Conservation (phyloP, 768 basidiomycete species). For the Leccinum imitatum region DNA sequence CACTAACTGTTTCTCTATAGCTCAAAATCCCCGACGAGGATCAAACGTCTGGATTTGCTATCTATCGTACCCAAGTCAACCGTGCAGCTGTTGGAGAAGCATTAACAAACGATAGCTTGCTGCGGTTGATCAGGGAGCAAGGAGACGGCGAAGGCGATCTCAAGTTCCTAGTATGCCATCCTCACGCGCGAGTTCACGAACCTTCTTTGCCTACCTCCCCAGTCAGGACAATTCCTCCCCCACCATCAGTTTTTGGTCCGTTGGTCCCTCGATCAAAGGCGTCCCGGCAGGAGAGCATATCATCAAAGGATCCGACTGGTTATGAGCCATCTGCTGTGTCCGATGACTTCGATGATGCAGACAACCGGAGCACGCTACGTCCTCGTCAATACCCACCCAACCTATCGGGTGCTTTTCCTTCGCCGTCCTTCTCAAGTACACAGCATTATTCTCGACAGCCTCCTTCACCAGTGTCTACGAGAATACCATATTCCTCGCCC, state of each 20-base stretch:
- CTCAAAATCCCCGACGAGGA: constrained; percentile 85
- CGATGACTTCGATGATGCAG: constrained; percentile 60
- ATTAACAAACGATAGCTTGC: constrained; percentile 65
- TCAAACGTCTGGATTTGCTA: constrained; percentile 60
- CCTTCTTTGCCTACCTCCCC: constrained; percentile 39
- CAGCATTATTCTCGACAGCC: constrained; percentile 42
- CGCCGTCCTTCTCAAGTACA: constrained; percentile 36
- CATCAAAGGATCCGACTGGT: constrained; percentile 63
- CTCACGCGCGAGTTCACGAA: constrained; percentile 60
- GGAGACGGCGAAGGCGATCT: constrained; percentile 80
- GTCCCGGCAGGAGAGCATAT: constrained; percentile 68
- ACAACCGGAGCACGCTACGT: constrained; percentile 47
- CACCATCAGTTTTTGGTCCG: constrained; percentile 48
- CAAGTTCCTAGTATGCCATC: constrained; percentile 79
- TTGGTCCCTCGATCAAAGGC: constrained; percentile 46
- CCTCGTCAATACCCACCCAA: constrained; percentile 35
- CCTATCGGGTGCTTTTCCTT: constrained; percentile 29
- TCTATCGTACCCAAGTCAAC: constrained; percentile 89
- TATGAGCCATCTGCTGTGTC: constrained; percentile 60
- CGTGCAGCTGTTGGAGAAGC: constrained; percentile 73
- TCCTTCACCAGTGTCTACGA: constrained; percentile 33
- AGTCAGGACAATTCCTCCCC: constrained; percentile 48
- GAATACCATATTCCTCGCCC: constrained; percentile 22
- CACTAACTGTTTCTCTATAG: constrained; percentile 36
- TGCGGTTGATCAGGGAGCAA: constrained; percentile 65